Evolutionary conservation across 768 basidiomycete species (phyloP).

Genomic region (Mycena indigotica): DNA sequence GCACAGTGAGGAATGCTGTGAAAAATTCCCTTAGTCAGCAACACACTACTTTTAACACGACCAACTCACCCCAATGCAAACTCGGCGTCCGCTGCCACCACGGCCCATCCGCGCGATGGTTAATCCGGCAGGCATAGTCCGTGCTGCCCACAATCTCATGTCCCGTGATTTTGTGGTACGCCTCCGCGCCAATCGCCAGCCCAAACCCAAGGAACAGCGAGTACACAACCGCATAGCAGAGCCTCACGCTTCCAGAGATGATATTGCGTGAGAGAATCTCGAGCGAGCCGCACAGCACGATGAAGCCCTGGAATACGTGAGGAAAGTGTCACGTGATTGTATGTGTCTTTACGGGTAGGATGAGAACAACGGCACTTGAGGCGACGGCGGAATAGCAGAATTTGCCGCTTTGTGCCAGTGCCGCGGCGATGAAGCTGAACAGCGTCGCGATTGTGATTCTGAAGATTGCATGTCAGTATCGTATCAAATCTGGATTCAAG

Average conservation of each 20-base stretch:
- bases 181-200: slow-evolving; percentile 73
- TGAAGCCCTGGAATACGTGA: slow-evolving; percentile 48
- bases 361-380: slow-evolving; percentile 75
- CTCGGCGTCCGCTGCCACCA: slow-evolving; percentile 80
- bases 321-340: background rate
- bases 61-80: slow-evolving; percentile 62
- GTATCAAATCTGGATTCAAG: background rate
- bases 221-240: slow-evolving; percentile 80
- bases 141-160: slow-evolving; percentile 47
- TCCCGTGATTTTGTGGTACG: slow-evolving; percentile 61
- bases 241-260: slow-evolving; percentile 79
- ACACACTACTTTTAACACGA: too few relatives aligned
- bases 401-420: slow-evolving; percentile 62
- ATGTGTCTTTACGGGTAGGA: slow-evolving; percentile 60
- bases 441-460: slow-evolving; percentile 81
- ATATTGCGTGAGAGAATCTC: slow-evolving; percentile 82
- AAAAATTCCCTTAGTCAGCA: too few relatives aligned
- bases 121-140: slow-evolving; percentile 61
- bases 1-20: slow-evolving; percentile 69
- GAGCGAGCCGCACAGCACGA: slow-evolving; percentile 71
- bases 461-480: too few relatives aligned
- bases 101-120: slow-evolving; percentile 57
- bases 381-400: slow-evolving; percentile 85
- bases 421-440: slow-evolving; percentile 78
- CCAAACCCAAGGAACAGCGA: slow-evolving; percentile 82